Evolutionary conservation across 768 basidiomycete genomes (phyloP).

Genomic region (Chlorophyllum brunneum): DNA sequence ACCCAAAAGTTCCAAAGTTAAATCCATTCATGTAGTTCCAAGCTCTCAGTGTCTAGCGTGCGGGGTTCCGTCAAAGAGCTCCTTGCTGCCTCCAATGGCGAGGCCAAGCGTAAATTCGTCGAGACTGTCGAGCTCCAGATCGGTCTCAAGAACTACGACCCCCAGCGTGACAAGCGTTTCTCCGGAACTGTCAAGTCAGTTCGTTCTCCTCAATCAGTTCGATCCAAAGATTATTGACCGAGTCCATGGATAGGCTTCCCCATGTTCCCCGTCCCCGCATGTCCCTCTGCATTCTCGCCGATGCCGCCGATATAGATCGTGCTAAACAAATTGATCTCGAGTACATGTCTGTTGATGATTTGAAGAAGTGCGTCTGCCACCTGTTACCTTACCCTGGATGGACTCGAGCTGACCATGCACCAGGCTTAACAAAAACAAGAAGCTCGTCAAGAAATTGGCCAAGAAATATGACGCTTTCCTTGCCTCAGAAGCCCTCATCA

Average conservation of each 20-base stretch:
- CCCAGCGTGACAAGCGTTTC: conserved; percentile 99
- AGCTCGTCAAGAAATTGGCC: conserved; percentile 99
- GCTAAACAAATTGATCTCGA: conserved; percentile 97
- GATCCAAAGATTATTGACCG: conserved; percentile 10
- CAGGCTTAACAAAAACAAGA: conserved; percentile 99
- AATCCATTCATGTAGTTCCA: conserved; percentile 40
- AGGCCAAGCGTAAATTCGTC: conserved; percentile 90
- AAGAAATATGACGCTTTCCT: conserved; percentile 99
- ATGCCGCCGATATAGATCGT: conserved; percentile 97
- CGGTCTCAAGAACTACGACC: conserved; percentile 98
- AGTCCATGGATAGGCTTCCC: conserved; percentile 65
- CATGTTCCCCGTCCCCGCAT: conserved; percentile 98
- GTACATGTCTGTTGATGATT: conserved; percentile 99
- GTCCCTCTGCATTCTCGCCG: conserved; percentile 99
- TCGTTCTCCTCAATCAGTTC: background rate
- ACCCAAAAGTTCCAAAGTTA: background rate
- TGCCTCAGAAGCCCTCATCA: conserved; percentile 95
- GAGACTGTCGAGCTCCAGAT: conserved; percentile 97
- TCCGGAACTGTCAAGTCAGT: conserved; percentile 93
- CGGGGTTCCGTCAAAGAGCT: conserved; percentile 95
- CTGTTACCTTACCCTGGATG: no score
- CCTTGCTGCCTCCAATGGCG: conserved; percentile 76
- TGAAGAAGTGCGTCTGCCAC: conserved; percentile 83
- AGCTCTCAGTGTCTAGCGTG: conserved; percentile 99
- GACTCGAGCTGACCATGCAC: background rate